A percentile compares a stretch with the other conserved stretches of the same genome.
Conservation (phyloP, 139 green algal species). For the Chlorella sorokiniana region DNA sequence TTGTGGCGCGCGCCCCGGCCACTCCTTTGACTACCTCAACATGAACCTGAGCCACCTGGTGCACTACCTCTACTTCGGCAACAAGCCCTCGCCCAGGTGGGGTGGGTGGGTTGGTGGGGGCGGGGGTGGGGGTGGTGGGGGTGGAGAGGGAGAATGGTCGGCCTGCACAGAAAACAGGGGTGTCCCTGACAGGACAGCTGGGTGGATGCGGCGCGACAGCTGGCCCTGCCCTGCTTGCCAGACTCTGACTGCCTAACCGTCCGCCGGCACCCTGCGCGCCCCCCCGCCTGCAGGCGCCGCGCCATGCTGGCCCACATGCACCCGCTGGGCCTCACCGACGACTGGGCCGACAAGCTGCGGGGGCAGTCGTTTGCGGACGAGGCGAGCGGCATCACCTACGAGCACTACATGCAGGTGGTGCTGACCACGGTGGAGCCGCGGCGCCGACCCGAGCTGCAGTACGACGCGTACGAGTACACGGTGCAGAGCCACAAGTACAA, state of each 20-base stretch:
- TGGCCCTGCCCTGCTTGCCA: neutral
- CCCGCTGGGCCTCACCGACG: constrained; percentile 73
- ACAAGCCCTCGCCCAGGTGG: constrained; percentile 62
- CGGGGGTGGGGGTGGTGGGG: neutral
- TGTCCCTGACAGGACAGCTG: neutral
- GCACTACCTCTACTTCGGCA: constrained; percentile 75
- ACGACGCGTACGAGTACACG: constrained; percentile 93
- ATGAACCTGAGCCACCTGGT: constrained; percentile 88
- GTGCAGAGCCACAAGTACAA: constrained; percentile 86
- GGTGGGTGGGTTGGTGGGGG: neutral
- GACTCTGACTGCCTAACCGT: neutral
- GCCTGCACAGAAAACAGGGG: neutral
- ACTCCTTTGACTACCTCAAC: constrained; percentile 85
- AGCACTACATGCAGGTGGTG: constrained; percentile 92
- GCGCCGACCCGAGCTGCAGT: constrained; percentile 39
- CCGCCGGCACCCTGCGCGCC: neutral
- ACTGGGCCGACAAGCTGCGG: constrained; percentile 90
- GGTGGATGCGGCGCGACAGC: neutral
- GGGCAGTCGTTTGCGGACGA: constrained; percentile 68
- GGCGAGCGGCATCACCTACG: constrained; percentile 75
- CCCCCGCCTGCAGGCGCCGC: constrained; percentile 6
- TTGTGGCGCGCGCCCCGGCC: constrained; percentile 75
- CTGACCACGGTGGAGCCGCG: constrained; percentile 79
- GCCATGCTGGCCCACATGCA: constrained; percentile 65
- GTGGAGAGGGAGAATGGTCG: neutral